Base-by-base conservation (phyloP, 345 rosid genomes). In the Garcia nutans region DNA sequence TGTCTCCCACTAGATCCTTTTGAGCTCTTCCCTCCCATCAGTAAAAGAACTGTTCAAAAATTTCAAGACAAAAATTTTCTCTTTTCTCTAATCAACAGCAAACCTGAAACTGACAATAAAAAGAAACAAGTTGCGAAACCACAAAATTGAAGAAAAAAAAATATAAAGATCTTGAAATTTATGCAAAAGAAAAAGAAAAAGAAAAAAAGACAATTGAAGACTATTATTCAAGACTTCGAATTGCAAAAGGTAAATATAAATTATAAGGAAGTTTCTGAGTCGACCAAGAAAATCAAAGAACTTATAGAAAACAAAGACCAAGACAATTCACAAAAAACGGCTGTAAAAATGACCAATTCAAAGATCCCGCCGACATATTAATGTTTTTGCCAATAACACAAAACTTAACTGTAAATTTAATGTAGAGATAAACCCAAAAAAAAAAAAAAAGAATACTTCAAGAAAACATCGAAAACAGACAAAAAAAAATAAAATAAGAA, bases 21-120 rank as follows among this genome's bases (percentile, higher is more conserved):
- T 4, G 99, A 96, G 72, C 85, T 87, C 65, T 83, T 89, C 64
- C 91, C 89, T 87, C 99, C 99, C 99, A 96, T 96, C 76, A 77
- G 74, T 42, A 37, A 72, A 11, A 23, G 54, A 72, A 75, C 63
- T n/a, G 17, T 54, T 64, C 57, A 47, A 31, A 78, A 54, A 16
- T 56, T 19, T 74, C 59, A 56, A 66, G 11, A 41, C 52, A 42
- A 15, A 47, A 56, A 8, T 8, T 33, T 13, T 37, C 33, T 65
- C 23, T 54, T 49, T 17, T 49, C 63, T 68, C 10, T 31, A 20
- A n/a, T 47, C 26, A 22, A 24, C 12, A n/a, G 41, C 10, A 33
- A 33, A 47, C 45, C 49, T 2, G 57, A 56, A 42, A 44, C 63
- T 42, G 11, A 24, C 47, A 72, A 41, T 2, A 3, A 41, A 13